Conservation (phyloP, 345 rosid species). For the Salix caprea region DNA sequence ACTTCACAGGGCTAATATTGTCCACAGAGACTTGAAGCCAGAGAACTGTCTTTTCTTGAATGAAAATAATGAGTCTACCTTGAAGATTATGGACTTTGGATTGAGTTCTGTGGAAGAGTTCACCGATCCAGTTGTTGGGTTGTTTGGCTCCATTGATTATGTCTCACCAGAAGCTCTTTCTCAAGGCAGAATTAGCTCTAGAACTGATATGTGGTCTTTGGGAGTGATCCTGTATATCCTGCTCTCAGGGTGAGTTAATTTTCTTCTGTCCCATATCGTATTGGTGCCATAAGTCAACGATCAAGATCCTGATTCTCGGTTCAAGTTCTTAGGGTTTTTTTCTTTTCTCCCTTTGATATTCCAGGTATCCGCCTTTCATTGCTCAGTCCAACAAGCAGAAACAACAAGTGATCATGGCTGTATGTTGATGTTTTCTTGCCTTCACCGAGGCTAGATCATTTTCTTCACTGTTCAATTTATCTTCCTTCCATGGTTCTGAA, state of each 20-base stretch:
- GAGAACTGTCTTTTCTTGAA: constrained; percentile 60
- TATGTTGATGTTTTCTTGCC: constrained; percentile 15
- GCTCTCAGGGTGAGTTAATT: constrained; percentile 44
- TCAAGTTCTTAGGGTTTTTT: no score
- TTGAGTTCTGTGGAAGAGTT: constrained; percentile 61
- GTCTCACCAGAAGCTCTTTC: constrained; percentile 68
- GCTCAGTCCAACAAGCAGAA: constrained; percentile 61
- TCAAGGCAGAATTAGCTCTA: constrained; percentile 47
- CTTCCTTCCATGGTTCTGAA: neutral
- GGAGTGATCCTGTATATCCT: constrained; percentile 61
- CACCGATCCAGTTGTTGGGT: constrained; percentile 61
- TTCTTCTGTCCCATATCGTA: neutral
- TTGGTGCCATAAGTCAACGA: neutral
- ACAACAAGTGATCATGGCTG: constrained; percentile 56
- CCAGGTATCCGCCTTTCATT: constrained; percentile 65
- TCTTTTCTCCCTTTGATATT: neutral
- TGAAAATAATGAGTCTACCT: constrained; percentile 40
- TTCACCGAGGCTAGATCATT: neutral
- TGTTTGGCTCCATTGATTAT: constrained; percentile 64
- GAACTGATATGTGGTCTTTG: constrained; percentile 65
- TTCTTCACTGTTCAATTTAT: neutral
- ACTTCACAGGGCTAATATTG: constrained; percentile 45
- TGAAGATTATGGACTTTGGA: constrained; percentile 75
- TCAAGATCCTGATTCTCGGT: neutral
- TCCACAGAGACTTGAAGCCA: constrained; percentile 65